Evolutionary conservation across 441 rosid genomes (phyloP).

Genomic region (Biscutella laevigata): DNA sequence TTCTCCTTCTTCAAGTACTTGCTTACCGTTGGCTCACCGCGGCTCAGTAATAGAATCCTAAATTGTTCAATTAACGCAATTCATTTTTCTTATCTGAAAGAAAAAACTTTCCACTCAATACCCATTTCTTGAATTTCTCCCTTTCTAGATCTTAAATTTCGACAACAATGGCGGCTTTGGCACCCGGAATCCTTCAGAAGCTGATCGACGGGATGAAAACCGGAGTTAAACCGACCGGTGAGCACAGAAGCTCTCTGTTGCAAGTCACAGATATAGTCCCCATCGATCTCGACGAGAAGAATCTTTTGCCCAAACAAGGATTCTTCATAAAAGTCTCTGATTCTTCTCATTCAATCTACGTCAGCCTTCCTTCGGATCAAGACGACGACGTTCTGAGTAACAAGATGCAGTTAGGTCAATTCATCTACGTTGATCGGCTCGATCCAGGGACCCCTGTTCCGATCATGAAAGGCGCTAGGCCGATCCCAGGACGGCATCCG

Average conservation of each 20-base stretch:
- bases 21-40: conserved; percentile 18
- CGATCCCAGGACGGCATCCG: conserved; percentile 85
- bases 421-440: conserved; percentile 67
- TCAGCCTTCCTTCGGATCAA: conserved; percentile 68
- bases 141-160: background rate
- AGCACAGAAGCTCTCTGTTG: conserved; percentile 71
- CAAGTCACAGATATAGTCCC: conserved; percentile 94
- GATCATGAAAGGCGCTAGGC: conserved; percentile 63
- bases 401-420: conserved; percentile 88
- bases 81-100: background rate
- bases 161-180: conserved; percentile 55
- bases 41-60: conserved; percentile 4
- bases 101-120: background rate
- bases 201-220: conserved; percentile 75
- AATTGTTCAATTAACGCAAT: background rate
- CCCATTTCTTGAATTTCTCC: conserved; percentile 13
- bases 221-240: conserved; percentile 72
- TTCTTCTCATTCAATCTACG: conserved; percentile 81
- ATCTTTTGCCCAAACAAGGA: conserved; percentile 74
- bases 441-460: conserved; percentile 93
- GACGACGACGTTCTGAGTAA: conserved; percentile 70
- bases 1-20: background rate
- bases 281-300: conserved; percentile 82
- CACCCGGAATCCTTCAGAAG: conserved; percentile 71
- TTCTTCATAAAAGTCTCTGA: conserved; percentile 87